Base-by-base conservation (phyloP, 768 basidiomycete genomes). In the Trametes maxima region DNA sequence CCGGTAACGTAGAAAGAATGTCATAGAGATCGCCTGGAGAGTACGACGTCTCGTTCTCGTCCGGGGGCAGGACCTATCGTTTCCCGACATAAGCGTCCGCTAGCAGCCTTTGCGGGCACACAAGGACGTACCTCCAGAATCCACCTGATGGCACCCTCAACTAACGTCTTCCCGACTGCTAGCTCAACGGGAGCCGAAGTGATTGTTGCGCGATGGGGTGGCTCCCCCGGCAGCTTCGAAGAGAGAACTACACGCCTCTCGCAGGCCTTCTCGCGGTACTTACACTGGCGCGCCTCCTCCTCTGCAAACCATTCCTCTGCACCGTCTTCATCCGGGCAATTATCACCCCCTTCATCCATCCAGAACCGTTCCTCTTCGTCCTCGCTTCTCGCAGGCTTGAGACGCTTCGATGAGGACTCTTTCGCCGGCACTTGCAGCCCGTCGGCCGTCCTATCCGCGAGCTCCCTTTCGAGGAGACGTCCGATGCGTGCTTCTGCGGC, bases 1-100 rank as follows among this genome's bases (percentile, higher is more conserved):
- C 80, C 0, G 77, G 78, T 0, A 82, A 85, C 2, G 74, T 78
- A 8, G 70, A 69, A 24, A 90, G 77, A 56, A 89, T 84, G 50
- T 87, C 83, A 42, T 75, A 69, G 25, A 89, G 74, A 54, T 84
- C 70, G 39, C 68, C 57, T 35, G 67, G 63, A 0, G 62, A 19
- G 5, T 57, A 50, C 3, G 62, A 60, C n/a, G 65, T 57, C 21
- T 64, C 52, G 24, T 43, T 22, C 12, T 56, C 59, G 0, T 46
- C 49, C 2, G 62, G 53, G 1, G 70, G 69, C 36, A 60, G 57
- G 25, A 68, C 67, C 69, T 72, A 33, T 4, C 28, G 28, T 33
- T n/a, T 44, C 53, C 48, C 36, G 46, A 10, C 44, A 39, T 37
- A 8, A 47, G 39, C 17, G 2, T 13, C 17, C 28, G 25, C 33